Percentiles rank a stretch among this genome's conserved stretches.
These are phyloP conservation scores for Phaseolus coccineus DNA, from an alignment of 331 rosid genomes.

Conservation along the genomic window DNA sequence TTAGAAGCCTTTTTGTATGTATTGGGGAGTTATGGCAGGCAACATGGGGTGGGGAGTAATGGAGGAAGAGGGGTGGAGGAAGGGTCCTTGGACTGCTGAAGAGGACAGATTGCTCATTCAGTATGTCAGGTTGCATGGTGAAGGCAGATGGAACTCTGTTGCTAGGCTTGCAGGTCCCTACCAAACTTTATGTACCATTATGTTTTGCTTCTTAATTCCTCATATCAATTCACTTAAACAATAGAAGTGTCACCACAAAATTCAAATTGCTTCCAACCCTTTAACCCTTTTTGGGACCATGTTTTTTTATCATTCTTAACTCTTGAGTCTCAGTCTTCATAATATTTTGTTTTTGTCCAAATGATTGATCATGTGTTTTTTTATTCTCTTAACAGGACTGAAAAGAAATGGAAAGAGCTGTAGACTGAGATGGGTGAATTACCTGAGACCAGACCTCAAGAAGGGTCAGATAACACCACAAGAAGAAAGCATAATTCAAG, in stretches of 20 bases:
- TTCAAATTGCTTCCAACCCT: background rate
- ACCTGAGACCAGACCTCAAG: slow-evolving; percentile 92
- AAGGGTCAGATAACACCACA: slow-evolving; percentile 94
- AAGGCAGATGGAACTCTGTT: slow-evolving; percentile 99
- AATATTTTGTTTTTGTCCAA: background rate
- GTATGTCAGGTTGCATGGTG: slow-evolving; percentile 88
- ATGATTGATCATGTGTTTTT: slow-evolving; percentile 24
- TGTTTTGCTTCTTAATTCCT: slow-evolving; percentile 4
- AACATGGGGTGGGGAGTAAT: slow-evolving; percentile 69
- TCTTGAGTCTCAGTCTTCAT: slow-evolving; percentile 12
- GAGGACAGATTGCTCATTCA: slow-evolving; percentile 87
- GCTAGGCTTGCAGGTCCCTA: slow-evolving; percentile 80
- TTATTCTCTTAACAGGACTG: slow-evolving; percentile 61
- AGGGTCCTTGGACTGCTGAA: slow-evolving; percentile 99
- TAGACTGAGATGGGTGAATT: slow-evolving; percentile 97
- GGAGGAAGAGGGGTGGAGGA: slow-evolving; percentile 89
- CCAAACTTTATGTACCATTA: background rate
- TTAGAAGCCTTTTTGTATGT: slow-evolving; percentile 50
- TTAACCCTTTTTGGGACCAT: background rate
- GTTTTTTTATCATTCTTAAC: background rate
- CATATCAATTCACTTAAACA: background rate
- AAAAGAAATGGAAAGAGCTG: slow-evolving; percentile 97
- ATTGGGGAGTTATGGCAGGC: slow-evolving; percentile 60
- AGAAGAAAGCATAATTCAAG: slow-evolving; percentile 84
- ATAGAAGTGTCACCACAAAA: background rate